These are phyloP conservation scores for Neofusicoccum umdonicola DNA, from an alignment of 2,329 filamentous ascomycete species.

Conservation along the genomic window DNA sequence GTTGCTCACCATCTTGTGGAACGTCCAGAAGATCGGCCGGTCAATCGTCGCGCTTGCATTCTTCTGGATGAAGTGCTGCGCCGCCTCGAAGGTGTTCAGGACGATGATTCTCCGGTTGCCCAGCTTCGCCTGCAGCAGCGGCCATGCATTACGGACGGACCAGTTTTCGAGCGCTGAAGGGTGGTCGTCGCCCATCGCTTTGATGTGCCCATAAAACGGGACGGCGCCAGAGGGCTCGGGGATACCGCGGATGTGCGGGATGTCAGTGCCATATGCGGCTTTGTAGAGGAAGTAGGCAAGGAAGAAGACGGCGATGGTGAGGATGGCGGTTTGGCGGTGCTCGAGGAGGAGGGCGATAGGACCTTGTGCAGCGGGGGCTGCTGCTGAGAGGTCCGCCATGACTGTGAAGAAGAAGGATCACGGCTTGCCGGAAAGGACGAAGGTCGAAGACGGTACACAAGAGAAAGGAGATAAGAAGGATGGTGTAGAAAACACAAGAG, in stretches of 20 bases:
- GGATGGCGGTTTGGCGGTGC: constrained; percentile 26
- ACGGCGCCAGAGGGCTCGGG: neutral
- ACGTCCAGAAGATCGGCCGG: constrained; percentile 9
- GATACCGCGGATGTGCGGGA: neutral
- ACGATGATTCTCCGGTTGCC: constrained; percentile 1
- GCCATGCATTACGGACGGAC: neutral
- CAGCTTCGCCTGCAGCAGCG: constrained; percentile 11
- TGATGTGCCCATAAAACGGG: constrained; percentile 10
- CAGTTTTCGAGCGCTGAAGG: neutral
- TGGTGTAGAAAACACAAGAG: neutral
- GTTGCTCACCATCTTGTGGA: constrained; percentile 7
- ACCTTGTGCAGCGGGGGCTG: neutral
- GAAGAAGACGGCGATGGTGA: constrained; percentile 11
- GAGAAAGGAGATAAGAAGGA: neutral
- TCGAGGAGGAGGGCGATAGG: constrained; percentile 21
- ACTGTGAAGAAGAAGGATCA: too few species aligned
- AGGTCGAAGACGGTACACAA: too few species aligned
- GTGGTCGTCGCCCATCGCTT: neutral
- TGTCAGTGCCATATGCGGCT: constrained; percentile 22
- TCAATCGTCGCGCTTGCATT: constrained; percentile 14
- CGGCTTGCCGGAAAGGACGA: too few species aligned
- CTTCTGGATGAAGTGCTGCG: constrained; percentile 9
- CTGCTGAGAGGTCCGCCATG: neutral
- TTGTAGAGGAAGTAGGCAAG: constrained; percentile 23
- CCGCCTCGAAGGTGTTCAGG: constrained; percentile 10